Base-by-base conservation (phyloP, 2,329 filamentous ascomycete species). In the Penicillium olsonii region DNA sequence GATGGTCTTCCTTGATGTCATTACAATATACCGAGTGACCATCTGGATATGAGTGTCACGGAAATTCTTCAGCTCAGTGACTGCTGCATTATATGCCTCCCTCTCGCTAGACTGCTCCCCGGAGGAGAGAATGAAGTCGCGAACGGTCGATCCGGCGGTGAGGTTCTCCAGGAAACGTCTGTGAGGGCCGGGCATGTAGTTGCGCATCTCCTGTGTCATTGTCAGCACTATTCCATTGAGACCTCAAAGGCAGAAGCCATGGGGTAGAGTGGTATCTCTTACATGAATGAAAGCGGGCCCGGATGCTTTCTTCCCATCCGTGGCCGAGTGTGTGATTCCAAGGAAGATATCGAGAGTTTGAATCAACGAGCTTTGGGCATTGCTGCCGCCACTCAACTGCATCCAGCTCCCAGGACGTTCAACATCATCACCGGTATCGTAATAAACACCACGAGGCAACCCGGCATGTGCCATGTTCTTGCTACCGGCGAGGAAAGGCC, bases 161-260 rank as follows among this genome's bases (percentile, higher is more conserved):
- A 81, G 61, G 11, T 75, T 69, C 22, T 76, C 68, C 5, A 82
- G 60, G 55, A 81, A 81, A n/a, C 73, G 66, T 15, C 74, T 71
- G 52, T 82, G 79, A 4, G 75, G 70, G 0, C 75, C 75, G 2
- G 78, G 79, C 79, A 82, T 82, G 54, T 82, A 82, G 10, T 70
- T 67, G 8, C 78, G 71, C 77, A 81, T 80, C 59, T 80, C 76
- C 60, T 76, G 45, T 14, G 61, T 48, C 29, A 27, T 18, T 20
- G 42, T 37, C 18, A 52, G 3, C 40, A 51, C 8, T 18, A 10
- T 4, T 2, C 24, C 22, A 3, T 3, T 15, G 9, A 17, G 12
- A 31, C 27, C 26, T 6, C 20, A 6, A 18, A 11, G 12, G 11
- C 19, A 5, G 1, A 5, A 24, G 20, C 14, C 18, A 9, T n/a